Percentiles rank a stretch among this genome's conserved stretches.
phyloP scores from a whole-genome alignment of 257 asterid genomes.

The Ophiorrhiza pumila region DNA sequence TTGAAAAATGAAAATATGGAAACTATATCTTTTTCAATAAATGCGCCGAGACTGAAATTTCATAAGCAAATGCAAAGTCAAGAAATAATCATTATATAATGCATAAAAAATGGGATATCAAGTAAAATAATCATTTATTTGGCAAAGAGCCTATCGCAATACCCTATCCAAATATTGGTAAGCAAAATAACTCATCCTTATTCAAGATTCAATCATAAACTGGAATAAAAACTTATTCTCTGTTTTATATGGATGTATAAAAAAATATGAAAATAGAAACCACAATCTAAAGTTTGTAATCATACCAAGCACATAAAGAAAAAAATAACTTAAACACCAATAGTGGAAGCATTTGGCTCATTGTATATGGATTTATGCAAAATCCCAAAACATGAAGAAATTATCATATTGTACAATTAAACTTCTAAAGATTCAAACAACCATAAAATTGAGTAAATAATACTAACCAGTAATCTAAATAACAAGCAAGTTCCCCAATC shows the following conservation, averaged over 20 bases:
- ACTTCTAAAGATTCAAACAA: neutral
- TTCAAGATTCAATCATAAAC: neutral
- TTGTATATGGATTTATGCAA: constrained; percentile 80
- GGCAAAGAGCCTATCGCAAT: no score
- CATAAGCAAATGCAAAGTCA: neutral
- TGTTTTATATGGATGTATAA: neutral
- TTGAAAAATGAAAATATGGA: neutral
- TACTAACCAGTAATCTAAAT: neutral
- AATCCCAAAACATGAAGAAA: constrained; percentile 19
- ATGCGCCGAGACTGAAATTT: neutral
- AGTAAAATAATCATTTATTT: neutral
- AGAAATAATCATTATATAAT: neutral
- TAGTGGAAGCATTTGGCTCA: constrained; percentile 72
- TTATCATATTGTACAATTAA: neutral
- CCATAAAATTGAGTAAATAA: neutral
- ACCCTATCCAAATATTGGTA: neutral
- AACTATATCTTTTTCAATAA: no score
- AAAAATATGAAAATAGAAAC: neutral
- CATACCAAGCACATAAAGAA: constrained; percentile 6
- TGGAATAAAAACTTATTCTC: neutral
- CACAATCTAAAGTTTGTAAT: constrained; percentile 1
- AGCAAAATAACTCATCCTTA: neutral
- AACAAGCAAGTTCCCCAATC: neutral
- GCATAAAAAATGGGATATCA: neutral
- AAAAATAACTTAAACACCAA: constrained; percentile 26